A percentile compares a stretch with the other conserved stretches of the same genome.
Conservation (phyloP, 2,329 filamentous ascomycete species). For the Nemania diffusa region DNA sequence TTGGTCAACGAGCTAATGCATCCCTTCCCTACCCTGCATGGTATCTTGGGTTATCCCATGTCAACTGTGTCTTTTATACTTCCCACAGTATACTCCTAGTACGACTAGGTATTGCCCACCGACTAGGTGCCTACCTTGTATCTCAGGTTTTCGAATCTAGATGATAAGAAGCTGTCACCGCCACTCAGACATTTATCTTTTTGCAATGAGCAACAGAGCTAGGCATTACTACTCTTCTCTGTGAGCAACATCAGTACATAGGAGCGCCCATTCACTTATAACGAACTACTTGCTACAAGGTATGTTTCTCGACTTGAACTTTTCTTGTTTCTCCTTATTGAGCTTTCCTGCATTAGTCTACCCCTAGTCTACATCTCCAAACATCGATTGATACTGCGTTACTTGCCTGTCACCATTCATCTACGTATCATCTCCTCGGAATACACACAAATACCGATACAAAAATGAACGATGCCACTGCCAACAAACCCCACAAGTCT, state of each 20-base stretch:
- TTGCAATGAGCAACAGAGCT: neutral
- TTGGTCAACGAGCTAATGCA: conserved; percentile 5
- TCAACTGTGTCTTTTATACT: neutral
- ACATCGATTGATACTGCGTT: neutral
- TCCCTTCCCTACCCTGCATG: conserved; percentile 3
- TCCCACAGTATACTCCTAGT: conserved; percentile 4
- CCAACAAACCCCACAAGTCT: neutral
- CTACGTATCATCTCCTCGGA: neutral
- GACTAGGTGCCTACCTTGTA: no score
- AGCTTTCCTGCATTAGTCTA: neutral
- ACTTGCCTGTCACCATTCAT: neutral
- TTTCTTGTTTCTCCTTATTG: neutral
- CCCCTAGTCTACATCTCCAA: neutral
- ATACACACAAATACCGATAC: neutral
- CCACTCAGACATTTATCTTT: neutral
- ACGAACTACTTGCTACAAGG: neutral
- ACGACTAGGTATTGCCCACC: no score
- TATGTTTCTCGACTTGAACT: neutral
- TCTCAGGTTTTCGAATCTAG: neutral
- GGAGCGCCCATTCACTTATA: neutral
- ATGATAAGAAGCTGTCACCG: conserved; percentile 2
- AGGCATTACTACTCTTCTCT: neutral
- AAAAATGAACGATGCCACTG: no score
- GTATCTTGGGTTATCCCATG: neutral
- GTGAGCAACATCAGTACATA: no score